Conservation (phyloP, 2,329 filamentous ascomycete species). For the Diaporthe longicolla region DNA sequence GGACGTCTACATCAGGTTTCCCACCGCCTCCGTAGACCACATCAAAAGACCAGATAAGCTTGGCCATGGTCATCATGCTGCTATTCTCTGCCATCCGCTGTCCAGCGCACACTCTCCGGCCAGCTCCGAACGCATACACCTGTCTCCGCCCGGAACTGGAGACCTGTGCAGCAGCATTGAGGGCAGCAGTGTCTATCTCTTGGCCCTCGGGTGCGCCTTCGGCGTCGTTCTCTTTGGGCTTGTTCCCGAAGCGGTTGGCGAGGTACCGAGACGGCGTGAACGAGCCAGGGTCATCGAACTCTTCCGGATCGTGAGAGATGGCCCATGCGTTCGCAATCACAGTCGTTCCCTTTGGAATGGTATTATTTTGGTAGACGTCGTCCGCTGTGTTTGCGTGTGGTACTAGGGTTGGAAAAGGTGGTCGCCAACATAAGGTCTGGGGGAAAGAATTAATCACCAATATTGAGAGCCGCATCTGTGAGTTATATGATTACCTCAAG, state of each 20-base stretch:
- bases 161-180: slow-evolving; percentile 3
- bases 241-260: slow-evolving; percentile 38
- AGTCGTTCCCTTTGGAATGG: slow-evolving; percentile 41
- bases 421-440: slow-evolving; percentile 44
- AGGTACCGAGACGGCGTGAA: slow-evolving; percentile 44
- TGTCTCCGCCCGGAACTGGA: slow-evolving; percentile 25
- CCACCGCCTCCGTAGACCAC: slow-evolving; percentile 17
- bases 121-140: slow-evolving; percentile 39
- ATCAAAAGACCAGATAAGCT: slow-evolving; percentile 41
- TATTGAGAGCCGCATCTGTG: no score
- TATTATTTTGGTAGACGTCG: slow-evolving; percentile 42
- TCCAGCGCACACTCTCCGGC: slow-evolving; percentile 35
- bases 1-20: slow-evolving; percentile 24
- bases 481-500: slow-evolving; percentile 36
- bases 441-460: background rate
- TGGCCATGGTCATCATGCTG: slow-evolving; percentile 37
- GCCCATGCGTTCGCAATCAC: slow-evolving; percentile 43
- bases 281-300: slow-evolving; percentile 42
- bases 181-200: background rate
- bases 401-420: slow-evolving; percentile 39
- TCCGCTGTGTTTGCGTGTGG: slow-evolving; percentile 43
- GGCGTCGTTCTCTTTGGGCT: background rate
- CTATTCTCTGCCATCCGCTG: slow-evolving; percentile 34
- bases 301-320: slow-evolving; percentile 42
- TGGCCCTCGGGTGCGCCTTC: background rate